These are phyloP conservation scores for Cryptosporidium felis DNA, from an alignment of 169 alveolate species.

Conservation along the genomic window DNA sequence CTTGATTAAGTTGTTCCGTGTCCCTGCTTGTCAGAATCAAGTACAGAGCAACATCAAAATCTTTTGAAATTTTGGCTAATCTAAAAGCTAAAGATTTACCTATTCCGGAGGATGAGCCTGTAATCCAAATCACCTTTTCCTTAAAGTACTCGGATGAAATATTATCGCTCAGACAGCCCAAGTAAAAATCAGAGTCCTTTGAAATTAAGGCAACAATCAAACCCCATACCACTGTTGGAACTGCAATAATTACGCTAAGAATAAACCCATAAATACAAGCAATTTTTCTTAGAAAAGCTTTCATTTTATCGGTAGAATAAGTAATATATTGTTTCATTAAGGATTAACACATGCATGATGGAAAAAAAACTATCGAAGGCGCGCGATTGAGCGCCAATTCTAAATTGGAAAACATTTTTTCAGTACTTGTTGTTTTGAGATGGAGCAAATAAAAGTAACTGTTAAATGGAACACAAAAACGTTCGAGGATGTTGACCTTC, in stretches of 20 bases:
- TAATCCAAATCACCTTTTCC: constrained; percentile 57
- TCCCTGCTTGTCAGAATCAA: constrained; percentile 36
- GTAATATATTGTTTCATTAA: neutral
- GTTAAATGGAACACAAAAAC: constrained; percentile 75
- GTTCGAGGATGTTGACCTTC: constrained; percentile 74
- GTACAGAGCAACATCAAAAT: neutral
- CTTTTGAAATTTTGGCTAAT: constrained; percentile 17
- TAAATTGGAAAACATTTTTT: no score
- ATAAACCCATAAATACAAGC: neutral
- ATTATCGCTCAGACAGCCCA: constrained; percentile 31
- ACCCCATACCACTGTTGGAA: constrained; percentile 18
- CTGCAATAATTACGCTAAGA: constrained; percentile 12
- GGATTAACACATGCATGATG: neutral
- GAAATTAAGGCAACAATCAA: constrained; percentile 20
- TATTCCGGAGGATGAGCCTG: constrained; percentile 65
- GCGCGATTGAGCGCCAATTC: neutral
- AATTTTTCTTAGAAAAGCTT: neutral
- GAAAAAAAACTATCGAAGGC: constrained; percentile 15
- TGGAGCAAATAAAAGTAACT: constrained; percentile 69
- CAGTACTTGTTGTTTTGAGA: no score
- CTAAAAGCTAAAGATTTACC: constrained; percentile 36
- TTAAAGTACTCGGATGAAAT: constrained; percentile 27
- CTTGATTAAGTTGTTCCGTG: neutral
- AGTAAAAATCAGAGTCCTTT: constrained; percentile 54
- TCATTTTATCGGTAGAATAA: neutral